phyloP scores from a whole-genome alignment of 495 filamentous ascomycete species.

The Aspergillus leporis region DNA sequence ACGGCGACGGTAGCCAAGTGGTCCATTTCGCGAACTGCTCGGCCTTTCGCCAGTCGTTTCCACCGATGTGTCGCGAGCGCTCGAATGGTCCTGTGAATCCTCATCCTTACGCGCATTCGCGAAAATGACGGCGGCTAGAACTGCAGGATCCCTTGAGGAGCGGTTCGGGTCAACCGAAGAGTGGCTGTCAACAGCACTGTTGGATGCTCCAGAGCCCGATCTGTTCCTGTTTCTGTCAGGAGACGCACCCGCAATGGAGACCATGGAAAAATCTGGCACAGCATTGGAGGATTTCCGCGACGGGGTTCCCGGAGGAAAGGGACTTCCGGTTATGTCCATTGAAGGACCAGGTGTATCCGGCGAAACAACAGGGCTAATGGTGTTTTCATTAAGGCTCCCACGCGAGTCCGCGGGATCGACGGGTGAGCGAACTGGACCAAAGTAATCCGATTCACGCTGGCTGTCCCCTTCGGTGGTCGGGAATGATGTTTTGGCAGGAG shows the following conservation, averaged over 20 bases:
- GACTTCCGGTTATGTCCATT: conserved; percentile 40
- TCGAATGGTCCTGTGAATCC: conserved; percentile 12
- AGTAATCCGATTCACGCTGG: conserved; percentile 15
- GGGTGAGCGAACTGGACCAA: conserved; percentile 25
- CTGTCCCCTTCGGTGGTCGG: conserved; percentile 11
- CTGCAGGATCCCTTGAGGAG: conserved; percentile 30
- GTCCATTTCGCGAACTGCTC: conserved; percentile 34
- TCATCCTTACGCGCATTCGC: conserved; percentile 23
- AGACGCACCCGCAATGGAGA: conserved; percentile 28
- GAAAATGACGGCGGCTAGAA: conserved; percentile 35
- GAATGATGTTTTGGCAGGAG: conserved; percentile 9
- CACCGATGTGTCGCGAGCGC: conserved; percentile 19
- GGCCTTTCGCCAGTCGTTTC: conserved; percentile 30
- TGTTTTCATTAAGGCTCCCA: conserved; percentile 37
- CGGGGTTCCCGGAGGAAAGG: conserved; percentile 23
- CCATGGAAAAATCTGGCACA: conserved; percentile 34
- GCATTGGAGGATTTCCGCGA: conserved; percentile 42
- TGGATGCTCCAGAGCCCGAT: neutral
- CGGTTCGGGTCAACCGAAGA: conserved; percentile 10
- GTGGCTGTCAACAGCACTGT: conserved; percentile 4
- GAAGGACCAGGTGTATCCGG: conserved; percentile 43
- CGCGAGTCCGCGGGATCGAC: conserved; percentile 15
- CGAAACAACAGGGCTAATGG: conserved; percentile 39
- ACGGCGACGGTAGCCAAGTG: conserved; percentile 26
- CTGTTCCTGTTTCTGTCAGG: conserved; percentile 4